Evolutionary conservation across 305 asterid species (phyloP), one percentile per base, ranked within the genome.

Genomic region (Fraxinus dipetala): DNA sequence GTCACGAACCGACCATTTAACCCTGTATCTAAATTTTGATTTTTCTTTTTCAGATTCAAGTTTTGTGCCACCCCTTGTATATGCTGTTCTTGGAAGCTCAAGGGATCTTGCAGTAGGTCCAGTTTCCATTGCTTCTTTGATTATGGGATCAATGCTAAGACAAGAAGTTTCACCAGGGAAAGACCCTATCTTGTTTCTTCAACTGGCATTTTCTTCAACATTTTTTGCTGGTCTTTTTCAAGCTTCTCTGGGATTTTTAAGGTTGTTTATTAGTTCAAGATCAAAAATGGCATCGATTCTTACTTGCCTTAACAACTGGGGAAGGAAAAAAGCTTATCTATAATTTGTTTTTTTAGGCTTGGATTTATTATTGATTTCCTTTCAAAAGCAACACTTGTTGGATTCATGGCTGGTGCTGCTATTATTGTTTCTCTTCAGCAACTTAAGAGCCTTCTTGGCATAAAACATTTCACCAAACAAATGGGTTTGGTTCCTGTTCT

Each of bases 391-490:
- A 95, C 97, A 6, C 91, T 95, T 0, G 84, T 91, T 22, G 98
- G 97, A 20, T 95, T 95, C 80, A 93, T 93, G 98, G 98, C 94
- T 74, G 98, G 98, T 73, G 98, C 97, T 76, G 97, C 98, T 10
- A 86, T 93, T 10, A 92, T 94, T 26, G 98, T 94, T 28, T 93
- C 98, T 38, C 93, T 95, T 13, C 97, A 95, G 87, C 98, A 95
- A 51, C 91, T 95, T 2, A 91, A 95, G 87, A 85, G 89, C 70
- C 95, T 95, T 80, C 91, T 95, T 56, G 98, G 98, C 2, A 93
- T 94, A n/a, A 88, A 79, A 14, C 73, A 91, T 82, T 94, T 94
- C 85, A 93, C 97, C 70, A 89, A 84, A 2, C 85, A 94, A 79
- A 94, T 93, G 98, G 98, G 97, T 54, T 80, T 94, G 6, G 85